phyloP scores from a whole-genome alignment of 176 grass and related monocot genomes.

The Ampelocalamus luodianensis region DNA sequence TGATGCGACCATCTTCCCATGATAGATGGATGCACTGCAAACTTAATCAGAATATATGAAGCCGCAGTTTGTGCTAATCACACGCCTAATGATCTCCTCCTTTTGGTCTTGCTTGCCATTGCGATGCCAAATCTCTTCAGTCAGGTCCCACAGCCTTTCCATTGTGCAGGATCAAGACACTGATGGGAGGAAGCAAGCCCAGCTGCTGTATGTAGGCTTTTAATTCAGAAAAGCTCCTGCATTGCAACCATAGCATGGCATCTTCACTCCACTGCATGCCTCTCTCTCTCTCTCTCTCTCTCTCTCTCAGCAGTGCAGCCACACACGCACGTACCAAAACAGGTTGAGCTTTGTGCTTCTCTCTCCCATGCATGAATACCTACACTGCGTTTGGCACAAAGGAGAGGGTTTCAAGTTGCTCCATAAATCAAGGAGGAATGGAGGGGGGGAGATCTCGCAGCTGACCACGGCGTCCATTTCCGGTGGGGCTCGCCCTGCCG shows the following conservation, averaged over 20 bases:
- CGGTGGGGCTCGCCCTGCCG: constrained; percentile 48
- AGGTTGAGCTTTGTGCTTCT: constrained; percentile 23
- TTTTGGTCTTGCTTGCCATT: background rate
- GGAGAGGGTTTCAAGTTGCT: constrained; percentile 25
- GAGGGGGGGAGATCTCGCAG: constrained; percentile 32
- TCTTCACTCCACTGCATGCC: background rate
- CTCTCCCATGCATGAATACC: background rate
- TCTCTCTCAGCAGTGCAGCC: background rate
- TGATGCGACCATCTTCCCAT: constrained; percentile 44
- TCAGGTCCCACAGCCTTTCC: constrained; percentile 9
- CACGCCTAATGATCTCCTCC: background rate
- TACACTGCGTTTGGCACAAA: constrained; percentile 51
- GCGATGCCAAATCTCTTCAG: background rate
- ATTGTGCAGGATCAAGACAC: background rate
- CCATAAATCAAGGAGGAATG: constrained; percentile 30
- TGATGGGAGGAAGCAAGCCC: background rate
- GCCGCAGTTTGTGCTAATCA: background rate
- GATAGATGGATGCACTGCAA: background rate
- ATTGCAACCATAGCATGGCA: constrained; percentile 5
- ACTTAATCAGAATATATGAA: background rate
- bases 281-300: constrained; percentile 9
- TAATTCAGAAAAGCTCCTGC: constrained; percentile 25
- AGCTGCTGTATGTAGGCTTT: constrained; percentile 1
- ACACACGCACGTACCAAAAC: constrained; percentile 19
- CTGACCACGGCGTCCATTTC: background rate